Conservation (phyloP, 176 grass and related monocot genomes). For the Oryza glumipatula region DNA sequence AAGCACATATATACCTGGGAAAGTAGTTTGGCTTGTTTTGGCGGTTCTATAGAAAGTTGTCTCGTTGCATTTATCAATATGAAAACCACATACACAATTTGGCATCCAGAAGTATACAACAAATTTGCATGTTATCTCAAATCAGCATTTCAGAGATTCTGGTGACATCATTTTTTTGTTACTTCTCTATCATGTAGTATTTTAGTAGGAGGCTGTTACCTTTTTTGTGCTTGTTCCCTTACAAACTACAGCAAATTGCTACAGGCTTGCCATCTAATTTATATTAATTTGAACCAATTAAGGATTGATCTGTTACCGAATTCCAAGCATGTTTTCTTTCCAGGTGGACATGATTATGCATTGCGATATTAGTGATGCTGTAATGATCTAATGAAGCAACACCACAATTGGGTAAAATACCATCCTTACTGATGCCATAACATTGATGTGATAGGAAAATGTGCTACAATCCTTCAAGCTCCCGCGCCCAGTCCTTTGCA, state of each 20-base stretch:
- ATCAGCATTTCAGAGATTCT: not conserved
- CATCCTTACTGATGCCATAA: constrained; percentile 25
- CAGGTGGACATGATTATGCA: not conserved
- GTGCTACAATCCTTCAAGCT: constrained; percentile 74
- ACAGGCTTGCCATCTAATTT: constrained; percentile 1
- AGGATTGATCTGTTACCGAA: not conserved
- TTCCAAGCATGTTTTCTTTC: not conserved
- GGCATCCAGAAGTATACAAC: no score
- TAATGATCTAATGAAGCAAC: not conserved
- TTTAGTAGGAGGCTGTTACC: not conserved
- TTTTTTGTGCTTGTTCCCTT: not conserved
- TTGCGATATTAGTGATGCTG: not conserved
- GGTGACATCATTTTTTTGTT: not conserved
- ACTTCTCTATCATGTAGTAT: not conserved
- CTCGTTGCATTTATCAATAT: not conserved
- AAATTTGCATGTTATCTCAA: not conserved
- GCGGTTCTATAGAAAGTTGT: not conserved
- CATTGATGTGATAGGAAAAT: constrained; percentile 59
- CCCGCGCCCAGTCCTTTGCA: constrained; percentile 65
- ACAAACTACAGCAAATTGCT: not conserved
- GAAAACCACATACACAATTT: not conserved
- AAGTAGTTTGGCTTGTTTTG: constrained; percentile 23
- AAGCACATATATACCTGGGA: not conserved
- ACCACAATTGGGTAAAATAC: not conserved
- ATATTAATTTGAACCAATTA: not conserved